These are phyloP conservation scores for Populus nigra DNA, from an alignment of 345 rosid species.

Conservation along the genomic window DNA sequence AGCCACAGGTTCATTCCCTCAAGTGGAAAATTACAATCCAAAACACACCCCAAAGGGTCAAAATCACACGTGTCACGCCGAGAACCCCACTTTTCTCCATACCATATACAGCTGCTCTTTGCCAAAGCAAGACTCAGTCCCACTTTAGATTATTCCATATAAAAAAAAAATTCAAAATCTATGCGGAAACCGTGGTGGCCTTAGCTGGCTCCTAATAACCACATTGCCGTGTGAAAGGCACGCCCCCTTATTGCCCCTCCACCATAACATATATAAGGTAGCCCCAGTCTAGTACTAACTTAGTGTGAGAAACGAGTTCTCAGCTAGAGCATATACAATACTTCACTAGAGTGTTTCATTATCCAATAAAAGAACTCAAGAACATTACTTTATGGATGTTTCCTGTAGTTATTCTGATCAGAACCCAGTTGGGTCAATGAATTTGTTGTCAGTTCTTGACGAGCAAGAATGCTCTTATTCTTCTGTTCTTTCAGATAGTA, in stretches of 20 bases:
- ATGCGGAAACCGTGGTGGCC: neutral
- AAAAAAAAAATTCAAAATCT: neutral
- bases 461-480: neutral
- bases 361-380: neutral
- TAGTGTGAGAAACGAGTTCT: too few species aligned
- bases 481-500: slow-evolving; percentile 28
- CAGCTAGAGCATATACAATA: too few species aligned
- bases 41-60: neutral
- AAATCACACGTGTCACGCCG: slow-evolving; percentile 9
- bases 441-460: slow-evolving; percentile 10
- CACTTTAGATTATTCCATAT: neutral
- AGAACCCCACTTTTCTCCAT: neutral
- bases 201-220: neutral
- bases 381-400: slow-evolving; percentile 21
- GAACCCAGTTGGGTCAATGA: slow-evolving; percentile 7
- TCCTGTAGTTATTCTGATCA: slow-evolving; percentile 23
- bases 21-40: too few species aligned
- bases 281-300: too few species aligned
- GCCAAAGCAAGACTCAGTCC: neutral
- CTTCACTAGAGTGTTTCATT: too few species aligned
- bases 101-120: neutral
- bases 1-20: neutral
- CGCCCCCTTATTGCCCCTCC: neutral
- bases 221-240: neutral
- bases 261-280: neutral